Evolutionary conservation across 2,329 filamentous ascomycete genomes (phyloP).

Genomic region (Bimuria novae-zelandiae): DNA sequence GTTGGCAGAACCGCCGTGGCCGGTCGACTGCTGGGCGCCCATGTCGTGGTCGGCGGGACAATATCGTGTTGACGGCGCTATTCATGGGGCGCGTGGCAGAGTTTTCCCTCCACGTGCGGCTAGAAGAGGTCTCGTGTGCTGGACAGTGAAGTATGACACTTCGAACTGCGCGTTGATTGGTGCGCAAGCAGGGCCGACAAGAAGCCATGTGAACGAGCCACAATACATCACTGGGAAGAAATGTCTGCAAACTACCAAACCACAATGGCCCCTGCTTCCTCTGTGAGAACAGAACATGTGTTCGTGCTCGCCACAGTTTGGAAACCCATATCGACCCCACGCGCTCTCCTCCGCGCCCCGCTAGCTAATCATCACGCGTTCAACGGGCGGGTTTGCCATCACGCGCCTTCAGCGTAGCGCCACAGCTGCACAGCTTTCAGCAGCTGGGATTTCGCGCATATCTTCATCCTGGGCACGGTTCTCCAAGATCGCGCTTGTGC

Average conservation of each 20-base stretch:
- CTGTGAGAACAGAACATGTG: neutral
- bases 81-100: constrained; percentile 14
- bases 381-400: no score
- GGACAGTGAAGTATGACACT: constrained; percentile 15
- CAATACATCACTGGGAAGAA: neutral
- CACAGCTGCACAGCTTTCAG: no score
- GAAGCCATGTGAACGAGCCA: neutral
- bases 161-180: constrained; percentile 1
- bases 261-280: neutral
- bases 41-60: constrained; percentile 33
- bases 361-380: neutral
- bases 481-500: no score
- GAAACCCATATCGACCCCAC: neutral
- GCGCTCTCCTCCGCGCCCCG: neutral
- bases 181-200: neutral
- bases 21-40: constrained; percentile 54
- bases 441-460: no score
- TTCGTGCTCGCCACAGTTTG: neutral
- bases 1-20: constrained; percentile 23
- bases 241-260: neutral
- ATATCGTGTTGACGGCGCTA: neutral
- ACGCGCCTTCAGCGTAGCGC: no score
- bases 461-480: no score
- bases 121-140: constrained; percentile 1
- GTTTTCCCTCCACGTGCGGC: constrained; percentile 16